Conservation (phyloP, 169 alveolate genomes). For the Eimeria zaria region DNA sequence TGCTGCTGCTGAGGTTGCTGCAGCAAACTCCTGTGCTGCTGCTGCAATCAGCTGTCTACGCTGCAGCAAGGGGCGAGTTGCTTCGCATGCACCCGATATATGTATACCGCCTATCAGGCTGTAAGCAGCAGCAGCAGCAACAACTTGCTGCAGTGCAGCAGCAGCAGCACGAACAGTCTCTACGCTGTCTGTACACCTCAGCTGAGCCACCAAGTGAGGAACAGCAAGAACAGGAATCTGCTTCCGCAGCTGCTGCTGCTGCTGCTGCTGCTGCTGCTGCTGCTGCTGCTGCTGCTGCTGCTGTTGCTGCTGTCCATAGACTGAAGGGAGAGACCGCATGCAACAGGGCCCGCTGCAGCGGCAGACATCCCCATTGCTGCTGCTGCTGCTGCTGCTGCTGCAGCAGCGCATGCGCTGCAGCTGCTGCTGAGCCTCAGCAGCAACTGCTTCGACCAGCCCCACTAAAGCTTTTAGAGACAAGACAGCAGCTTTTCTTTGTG, state of each 20-base stretch:
- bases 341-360: slow-evolving; percentile 41
- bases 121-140: slow-evolving; percentile 2
- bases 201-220: slow-evolving; percentile 26
- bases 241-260: slow-evolving; percentile 16
- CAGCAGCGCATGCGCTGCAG: slow-evolving; percentile 21
- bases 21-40: slow-evolving; percentile 21
- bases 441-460: background rate
- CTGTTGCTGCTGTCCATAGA: no score
- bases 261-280: slow-evolving; percentile 42
- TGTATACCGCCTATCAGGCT: slow-evolving; percentile 7
- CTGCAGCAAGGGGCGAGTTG: slow-evolving; percentile 4
- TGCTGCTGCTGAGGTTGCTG: background rate
- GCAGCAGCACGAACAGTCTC: slow-evolving; percentile 24
- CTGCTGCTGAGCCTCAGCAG: slow-evolving; percentile 24
- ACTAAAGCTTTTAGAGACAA: background rate
- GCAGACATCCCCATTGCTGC: background rate
- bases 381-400: slow-evolving; percentile 33
- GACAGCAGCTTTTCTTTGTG: slow-evolving; percentile 6
- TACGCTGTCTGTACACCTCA: slow-evolving; percentile 24
- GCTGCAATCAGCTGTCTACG: slow-evolving; percentile 25
- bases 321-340: background rate
- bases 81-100: slow-evolving; percentile 26
- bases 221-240: background rate
- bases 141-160: slow-evolving; percentile 15
- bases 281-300: background rate